These are phyloP conservation scores for Clathrospora elynae DNA, from an alignment of 2,329 filamentous ascomycete genomes.

Conservation along the genomic window DNA sequence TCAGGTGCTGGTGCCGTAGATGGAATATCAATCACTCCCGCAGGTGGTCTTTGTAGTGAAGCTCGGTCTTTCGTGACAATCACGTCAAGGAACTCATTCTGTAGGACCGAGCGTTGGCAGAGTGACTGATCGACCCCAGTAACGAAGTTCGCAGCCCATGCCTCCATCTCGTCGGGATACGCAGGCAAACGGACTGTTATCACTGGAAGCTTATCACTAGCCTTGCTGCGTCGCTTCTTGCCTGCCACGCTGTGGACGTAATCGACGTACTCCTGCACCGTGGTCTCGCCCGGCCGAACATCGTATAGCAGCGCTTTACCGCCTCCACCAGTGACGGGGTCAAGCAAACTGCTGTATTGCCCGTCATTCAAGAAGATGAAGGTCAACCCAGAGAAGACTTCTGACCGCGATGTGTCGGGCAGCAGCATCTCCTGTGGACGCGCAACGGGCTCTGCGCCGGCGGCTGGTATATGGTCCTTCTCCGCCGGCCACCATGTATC, in stretches of 20 bases:
- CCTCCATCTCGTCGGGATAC: constrained; percentile 50
- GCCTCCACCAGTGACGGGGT: constrained; percentile 75
- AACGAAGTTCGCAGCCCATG: constrained; percentile 74
- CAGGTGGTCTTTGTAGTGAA: constrained; percentile 69
- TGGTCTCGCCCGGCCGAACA: constrained; percentile 66
- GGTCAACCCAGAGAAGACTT: constrained; percentile 83
- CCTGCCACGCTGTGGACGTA: constrained; percentile 78
- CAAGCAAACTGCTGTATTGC: constrained; percentile 77
- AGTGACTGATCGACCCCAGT: constrained; percentile 71
- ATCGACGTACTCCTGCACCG: constrained; percentile 74
- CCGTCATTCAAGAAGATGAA: constrained; percentile 82
- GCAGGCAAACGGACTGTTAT: constrained; percentile 75
- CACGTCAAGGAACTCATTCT: constrained; percentile 89
- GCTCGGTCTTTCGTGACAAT: constrained; percentile 81
- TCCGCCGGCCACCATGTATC: constrained; percentile 78
- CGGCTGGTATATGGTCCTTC: constrained; percentile 71
- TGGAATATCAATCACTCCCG: constrained; percentile 40
- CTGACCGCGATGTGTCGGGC: constrained; percentile 68
- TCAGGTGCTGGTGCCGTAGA: constrained; percentile 27
- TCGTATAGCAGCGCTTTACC: constrained; percentile 78
- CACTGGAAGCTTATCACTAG: constrained; percentile 70
- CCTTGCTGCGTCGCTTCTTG: constrained; percentile 70
- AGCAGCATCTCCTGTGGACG: constrained; percentile 71
- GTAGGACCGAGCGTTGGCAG: constrained; percentile 81
- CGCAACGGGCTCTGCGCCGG: constrained; percentile 74